Evolutionary conservation across 2,329 filamentous ascomycete species (phyloP).

Genomic region (Alternaria sp.): DNA sequence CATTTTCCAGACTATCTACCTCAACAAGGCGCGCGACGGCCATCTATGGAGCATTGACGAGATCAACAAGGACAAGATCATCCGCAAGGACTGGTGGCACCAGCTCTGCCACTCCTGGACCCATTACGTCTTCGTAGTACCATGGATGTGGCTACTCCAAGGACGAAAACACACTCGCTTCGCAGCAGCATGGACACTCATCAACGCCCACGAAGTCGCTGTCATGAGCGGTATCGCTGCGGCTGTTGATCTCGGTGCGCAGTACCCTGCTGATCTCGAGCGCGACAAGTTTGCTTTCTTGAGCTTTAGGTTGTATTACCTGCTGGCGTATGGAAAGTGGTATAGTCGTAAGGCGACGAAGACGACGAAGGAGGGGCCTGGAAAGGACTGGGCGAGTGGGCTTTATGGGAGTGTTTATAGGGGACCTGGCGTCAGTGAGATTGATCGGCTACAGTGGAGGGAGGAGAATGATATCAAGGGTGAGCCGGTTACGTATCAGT

Average conservation of each 20-base stretch:
- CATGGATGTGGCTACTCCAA: constrained; percentile 75
- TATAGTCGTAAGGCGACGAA: constrained; percentile 55
- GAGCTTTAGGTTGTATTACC: constrained; percentile 66
- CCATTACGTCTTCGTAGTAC: constrained; percentile 70
- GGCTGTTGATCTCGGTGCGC: constrained; percentile 70
- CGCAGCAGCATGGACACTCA: constrained; percentile 72
- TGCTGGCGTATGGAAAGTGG: constrained; percentile 67
- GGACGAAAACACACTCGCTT: constrained; percentile 68
- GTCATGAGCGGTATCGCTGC: constrained; percentile 74
- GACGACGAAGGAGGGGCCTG: constrained; percentile 55
- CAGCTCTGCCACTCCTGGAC: constrained; percentile 69
- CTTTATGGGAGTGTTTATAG: constrained; percentile 65
- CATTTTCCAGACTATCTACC: constrained; percentile 73
- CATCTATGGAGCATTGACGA: constrained; percentile 66
- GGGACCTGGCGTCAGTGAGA: constrained; percentile 62
- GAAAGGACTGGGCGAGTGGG: constrained; percentile 63
- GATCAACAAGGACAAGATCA: constrained; percentile 66
- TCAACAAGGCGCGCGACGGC: constrained; percentile 62
- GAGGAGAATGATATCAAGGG: constrained; percentile 48
- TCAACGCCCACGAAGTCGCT: constrained; percentile 74
- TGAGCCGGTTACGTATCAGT: constrained; percentile 11
- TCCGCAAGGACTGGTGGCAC: constrained; percentile 71
- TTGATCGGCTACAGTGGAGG: constrained; percentile 63
- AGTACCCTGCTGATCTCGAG: constrained; percentile 67
- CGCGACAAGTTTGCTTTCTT: constrained; percentile 67